Base-by-base conservation (phyloP, 352 stramenopile species). In the Pythium biforme region DNA sequence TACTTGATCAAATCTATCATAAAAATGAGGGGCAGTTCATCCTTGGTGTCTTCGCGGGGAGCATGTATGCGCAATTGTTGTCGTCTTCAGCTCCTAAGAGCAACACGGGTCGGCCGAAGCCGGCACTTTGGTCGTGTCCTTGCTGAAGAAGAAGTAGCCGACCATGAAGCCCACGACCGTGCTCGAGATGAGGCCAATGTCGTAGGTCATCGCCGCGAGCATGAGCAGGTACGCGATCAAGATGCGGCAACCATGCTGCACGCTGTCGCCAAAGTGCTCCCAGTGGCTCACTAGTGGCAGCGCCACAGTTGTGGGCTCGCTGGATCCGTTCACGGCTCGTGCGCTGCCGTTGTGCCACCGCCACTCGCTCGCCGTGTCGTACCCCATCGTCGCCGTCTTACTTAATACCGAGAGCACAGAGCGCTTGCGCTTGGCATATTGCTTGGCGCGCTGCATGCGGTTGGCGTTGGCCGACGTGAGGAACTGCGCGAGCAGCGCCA, bases 161-260 rank as follows among this genome's bases (percentile, higher is more conserved):
- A 81, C 45, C 68, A 77, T 75, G 51, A 88, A 90, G 41, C 83
- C 83, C 10, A 70, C 55, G n/a, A 92, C 75, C 48, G 85, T 88
- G 49, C 77, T 86, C 15, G 40, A 65, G 41, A 90, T 75, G 12
- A 92, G 70, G 55, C 66, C 73, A 55, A 88, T 60, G 62, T 90
- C 76, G 67, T 92, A 92, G 61, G 83, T 92, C 83, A 92, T 92
- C 57, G 72, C 76, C 52, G 81, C 81, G 19, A 92, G 76, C 83
- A 92, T 92, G 48, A 92, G 73, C 64, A 92, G 45, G 43, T 90
- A 92, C 55, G 83, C 83, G 29, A 92, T 57, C n/a, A 88, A 52
- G 55, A 90, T 89, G n/a, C 76, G 61, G 50, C 78, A 55, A 4
- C 83, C 83, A 29, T 84, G 83, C 72, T 84, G 66, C 56, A 88